These are phyloP conservation scores for Elaeis oleifera DNA, from an alignment of 202 grass and related monocot genomes.

Conservation along the genomic window DNA sequence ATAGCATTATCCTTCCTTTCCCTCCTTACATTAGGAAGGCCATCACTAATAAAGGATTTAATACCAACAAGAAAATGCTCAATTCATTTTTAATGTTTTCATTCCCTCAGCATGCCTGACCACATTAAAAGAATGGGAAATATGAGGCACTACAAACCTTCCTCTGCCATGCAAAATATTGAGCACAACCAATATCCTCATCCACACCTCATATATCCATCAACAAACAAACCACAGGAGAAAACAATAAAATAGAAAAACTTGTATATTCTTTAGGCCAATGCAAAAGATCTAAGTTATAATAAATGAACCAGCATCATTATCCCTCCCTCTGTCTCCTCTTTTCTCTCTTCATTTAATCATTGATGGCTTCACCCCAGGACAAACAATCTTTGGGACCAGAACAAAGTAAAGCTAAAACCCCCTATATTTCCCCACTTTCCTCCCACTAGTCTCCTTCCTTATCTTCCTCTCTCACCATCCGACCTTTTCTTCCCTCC, in stretches of 20 bases:
- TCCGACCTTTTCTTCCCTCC: constrained; percentile 20
- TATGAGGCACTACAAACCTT: too few species aligned
- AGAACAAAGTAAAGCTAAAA: constrained; percentile 24
- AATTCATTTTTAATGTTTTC: too few species aligned
- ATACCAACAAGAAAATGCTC: too few species aligned
- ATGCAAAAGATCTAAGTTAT: background rate
- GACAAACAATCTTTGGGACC: constrained; percentile 52
- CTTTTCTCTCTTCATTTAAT: constrained; percentile 40
- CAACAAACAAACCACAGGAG: too few species aligned
- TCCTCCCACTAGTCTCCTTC: background rate
- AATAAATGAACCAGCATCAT: constrained; percentile 24
- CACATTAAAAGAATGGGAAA: too few species aligned
- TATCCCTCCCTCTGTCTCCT: constrained; percentile 42
- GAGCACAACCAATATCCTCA: too few species aligned
- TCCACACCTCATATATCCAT: too few species aligned
- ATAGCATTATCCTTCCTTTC: too few species aligned
- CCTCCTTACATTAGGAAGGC: too few species aligned
- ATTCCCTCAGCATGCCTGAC: too few species aligned
- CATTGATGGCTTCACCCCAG: constrained; percentile 58
- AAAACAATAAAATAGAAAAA: background rate
- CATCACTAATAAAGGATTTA: too few species aligned
- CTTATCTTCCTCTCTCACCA: constrained; percentile 13
- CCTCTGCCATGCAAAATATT: too few species aligned
- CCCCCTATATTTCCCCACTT: constrained; percentile 19
- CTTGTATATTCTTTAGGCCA: background rate